Conservation (phyloP, 176 grass and related monocot genomes). For the Triticum monococcum region DNA sequence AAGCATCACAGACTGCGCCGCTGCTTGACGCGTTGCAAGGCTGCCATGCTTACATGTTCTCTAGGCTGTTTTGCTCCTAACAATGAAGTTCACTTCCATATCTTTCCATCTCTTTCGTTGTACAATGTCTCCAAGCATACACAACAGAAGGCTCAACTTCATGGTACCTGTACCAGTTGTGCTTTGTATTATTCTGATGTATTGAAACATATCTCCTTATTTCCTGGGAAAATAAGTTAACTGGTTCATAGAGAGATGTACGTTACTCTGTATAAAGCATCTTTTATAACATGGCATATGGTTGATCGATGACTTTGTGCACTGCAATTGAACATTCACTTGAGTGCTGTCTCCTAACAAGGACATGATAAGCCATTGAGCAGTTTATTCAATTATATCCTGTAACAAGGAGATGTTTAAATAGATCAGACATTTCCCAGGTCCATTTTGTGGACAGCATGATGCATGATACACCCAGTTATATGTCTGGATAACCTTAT, state of each 20-base stretch:
- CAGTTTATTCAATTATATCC: not conserved
- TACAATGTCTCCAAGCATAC: not conserved
- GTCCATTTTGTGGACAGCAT: not conserved
- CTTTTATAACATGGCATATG: slow-evolving; percentile 5
- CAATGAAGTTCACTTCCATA: slow-evolving; percentile 13
- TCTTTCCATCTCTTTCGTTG: not conserved
- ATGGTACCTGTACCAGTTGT: not conserved
- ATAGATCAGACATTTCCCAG: not conserved
- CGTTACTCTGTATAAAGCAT: not conserved
- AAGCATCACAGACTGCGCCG: slow-evolving; percentile 61
- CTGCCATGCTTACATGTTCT: slow-evolving; percentile 82
- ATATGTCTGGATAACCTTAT: slow-evolving; percentile 15
- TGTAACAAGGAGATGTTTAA: not conserved
- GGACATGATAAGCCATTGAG: not conserved
- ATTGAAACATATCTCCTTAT: not conserved
- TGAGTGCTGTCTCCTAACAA: not conserved
- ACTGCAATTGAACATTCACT: slow-evolving; percentile 2
- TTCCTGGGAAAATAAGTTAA: not conserved
- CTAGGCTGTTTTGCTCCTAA: slow-evolving; percentile 85
- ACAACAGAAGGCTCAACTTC: not conserved
- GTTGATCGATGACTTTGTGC: not conserved
- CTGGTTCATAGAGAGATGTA: not conserved
- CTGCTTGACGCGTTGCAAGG: slow-evolving; percentile 74
- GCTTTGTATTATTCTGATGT: not conserved
- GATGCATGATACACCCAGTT: not conserved